Evolutionary conservation across 352 stramenopile genomes (phyloP).

Genomic region (Saprolegnia parasitica): DNA sequence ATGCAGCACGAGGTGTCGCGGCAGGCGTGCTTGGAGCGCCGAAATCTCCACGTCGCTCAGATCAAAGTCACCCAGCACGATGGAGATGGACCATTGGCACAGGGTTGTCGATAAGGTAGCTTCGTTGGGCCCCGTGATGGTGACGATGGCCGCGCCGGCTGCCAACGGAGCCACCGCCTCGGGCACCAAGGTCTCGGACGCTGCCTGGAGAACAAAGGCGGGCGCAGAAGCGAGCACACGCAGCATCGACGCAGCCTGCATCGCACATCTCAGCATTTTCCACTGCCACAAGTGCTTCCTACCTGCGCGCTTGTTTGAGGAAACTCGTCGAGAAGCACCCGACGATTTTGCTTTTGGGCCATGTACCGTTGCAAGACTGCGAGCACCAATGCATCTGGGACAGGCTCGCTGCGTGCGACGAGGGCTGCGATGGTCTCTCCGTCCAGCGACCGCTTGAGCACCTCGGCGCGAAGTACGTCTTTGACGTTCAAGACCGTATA

Average conservation of each 20-base stretch:
- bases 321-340: slow-evolving; percentile 9
- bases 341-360: neutral
- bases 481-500: slow-evolving; percentile 3
- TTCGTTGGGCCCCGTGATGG: neutral
- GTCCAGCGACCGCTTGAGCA: neutral
- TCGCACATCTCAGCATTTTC: neutral
- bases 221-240: neutral
- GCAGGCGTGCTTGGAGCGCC: neutral
- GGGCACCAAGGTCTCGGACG: neutral
- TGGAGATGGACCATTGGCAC: neutral
- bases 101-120: neutral
- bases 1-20: slow-evolving; percentile 2
- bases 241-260: neutral
- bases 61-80: slow-evolving; percentile 9
- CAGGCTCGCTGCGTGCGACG: slow-evolving; percentile 12
- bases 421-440: neutral
- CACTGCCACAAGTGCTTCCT: neutral
- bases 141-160: neutral
- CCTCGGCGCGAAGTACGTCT: slow-evolving; percentile 11
- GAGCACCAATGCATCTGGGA: slow-evolving; percentile 7
- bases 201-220: neutral
- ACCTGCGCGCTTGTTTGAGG: slow-evolving; percentile 10
- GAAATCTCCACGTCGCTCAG: neutral
- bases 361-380: neutral
- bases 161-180: neutral